Base-by-base conservation (phyloP, 2,329 filamentous ascomycete species). In the Diaporthe capsici region DNA sequence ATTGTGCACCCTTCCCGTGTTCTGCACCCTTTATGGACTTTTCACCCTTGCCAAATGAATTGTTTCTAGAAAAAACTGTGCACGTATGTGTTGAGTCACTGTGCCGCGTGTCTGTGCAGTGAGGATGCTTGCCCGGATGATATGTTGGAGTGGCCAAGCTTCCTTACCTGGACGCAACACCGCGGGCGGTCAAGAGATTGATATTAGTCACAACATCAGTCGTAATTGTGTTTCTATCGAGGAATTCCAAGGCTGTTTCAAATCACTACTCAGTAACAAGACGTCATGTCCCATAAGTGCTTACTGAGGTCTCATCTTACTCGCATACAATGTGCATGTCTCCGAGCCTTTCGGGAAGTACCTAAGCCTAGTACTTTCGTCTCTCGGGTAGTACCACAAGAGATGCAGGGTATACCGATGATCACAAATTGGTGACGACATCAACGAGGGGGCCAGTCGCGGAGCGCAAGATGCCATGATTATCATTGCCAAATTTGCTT, bases 231-330 rank as follows among this genome's bases (percentile, higher is more conserved):
- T 57, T 57, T 57, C 7, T 15, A 34, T 4, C 8, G 28, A 10
- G 22, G 3, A 34, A 57, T 57, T 34, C 28, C 53, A 34, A 57
- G 53, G 28, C 53, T 57, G 53, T 20, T 25, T 31, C 53, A 31
- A 31, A 8, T 9, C 6, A 34, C 2, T 34, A 8, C 1, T 15
- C 53, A 34, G 53, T 34, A 13, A 22, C 2, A 20, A 34, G 28
- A 57, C 22, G 22, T 60, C 57, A 39, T 60, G 34, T 8, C 4
- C 57, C 57, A 37, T 39, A 39, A 60, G 57, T n/a, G 57, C 57
- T 58, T 34, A 58, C 55, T 39, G 57, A 7, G n/a, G 57, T 60
- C 57, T 60, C 57, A 60, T 39, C 57, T 60, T 28, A 60, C 34
- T 37, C 34, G 57, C 57, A 60, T 57, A 34, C 28, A 10, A 12